Conservation (phyloP, 345 rosid species). For the Atalantia buxifolia region DNA sequence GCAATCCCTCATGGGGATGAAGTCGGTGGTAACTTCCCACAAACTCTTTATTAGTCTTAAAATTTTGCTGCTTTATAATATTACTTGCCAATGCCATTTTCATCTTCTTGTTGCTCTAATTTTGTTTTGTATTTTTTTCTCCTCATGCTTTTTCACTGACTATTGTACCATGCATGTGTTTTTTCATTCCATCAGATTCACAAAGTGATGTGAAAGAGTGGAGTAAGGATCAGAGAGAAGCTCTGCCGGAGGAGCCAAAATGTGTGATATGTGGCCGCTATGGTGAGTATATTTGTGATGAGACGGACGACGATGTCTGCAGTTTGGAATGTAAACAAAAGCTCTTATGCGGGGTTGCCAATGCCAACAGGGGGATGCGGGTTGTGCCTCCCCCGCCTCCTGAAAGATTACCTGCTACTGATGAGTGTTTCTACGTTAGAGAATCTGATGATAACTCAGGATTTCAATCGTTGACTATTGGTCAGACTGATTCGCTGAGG, state of each 20-base stretch:
- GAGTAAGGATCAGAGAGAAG: slow-evolving; percentile 66
- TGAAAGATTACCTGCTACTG: slow-evolving; percentile 47
- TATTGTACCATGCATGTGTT: neutral
- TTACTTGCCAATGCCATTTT: neutral
- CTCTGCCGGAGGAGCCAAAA: slow-evolving; percentile 63
- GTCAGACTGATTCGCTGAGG: slow-evolving; percentile 54
- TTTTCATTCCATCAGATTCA: slow-evolving; percentile 14
- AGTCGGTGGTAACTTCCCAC: neutral
- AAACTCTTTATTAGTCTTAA: neutral
- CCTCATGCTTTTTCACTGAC: too few species aligned
- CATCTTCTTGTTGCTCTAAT: neutral
- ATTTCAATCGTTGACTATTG: slow-evolving; percentile 21
- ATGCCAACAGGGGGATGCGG: neutral
- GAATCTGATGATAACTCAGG: slow-evolving; percentile 32
- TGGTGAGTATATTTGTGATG: slow-evolving; percentile 86
- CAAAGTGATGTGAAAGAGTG: slow-evolving; percentile 52
- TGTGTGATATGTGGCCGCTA: slow-evolving; percentile 78
- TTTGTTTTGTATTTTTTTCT: neutral
- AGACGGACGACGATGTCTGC: slow-evolving; percentile 87
- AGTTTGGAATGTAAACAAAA: slow-evolving; percentile 79
- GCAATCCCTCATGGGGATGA: neutral
- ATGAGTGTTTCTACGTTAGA: slow-evolving; percentile 78
- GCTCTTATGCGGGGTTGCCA: slow-evolving; percentile 34
- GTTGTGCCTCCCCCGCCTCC: slow-evolving; percentile 18
- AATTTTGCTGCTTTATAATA: neutral